Percentiles rank a stretch among this genome's conserved stretches.
Conservation (phyloP, 2,329 filamentous ascomycete genomes). For the Neofusicoccum sp. region DNA sequence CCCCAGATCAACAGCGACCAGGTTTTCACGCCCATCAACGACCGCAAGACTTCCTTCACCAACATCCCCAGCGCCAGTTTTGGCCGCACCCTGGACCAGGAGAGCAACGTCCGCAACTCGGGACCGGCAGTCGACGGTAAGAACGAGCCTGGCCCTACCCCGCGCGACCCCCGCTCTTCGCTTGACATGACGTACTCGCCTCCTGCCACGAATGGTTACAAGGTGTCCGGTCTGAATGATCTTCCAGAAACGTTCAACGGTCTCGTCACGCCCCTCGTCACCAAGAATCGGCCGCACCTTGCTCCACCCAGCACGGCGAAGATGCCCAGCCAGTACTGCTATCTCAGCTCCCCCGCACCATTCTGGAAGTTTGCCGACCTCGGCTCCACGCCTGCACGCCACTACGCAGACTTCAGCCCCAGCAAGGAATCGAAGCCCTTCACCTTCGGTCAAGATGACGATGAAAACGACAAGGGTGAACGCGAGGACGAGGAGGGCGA, state of each 20-base stretch:
- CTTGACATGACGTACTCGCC: slow-evolving; percentile 19
- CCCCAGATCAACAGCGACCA: slow-evolving; percentile 23
- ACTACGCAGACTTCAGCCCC: slow-evolving; percentile 36
- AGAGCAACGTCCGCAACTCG: slow-evolving; percentile 3
- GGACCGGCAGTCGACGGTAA: slow-evolving; percentile 6
- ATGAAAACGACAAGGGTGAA: slow-evolving; percentile 30
- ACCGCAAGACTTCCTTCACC: slow-evolving; percentile 33
- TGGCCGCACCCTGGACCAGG: slow-evolving; percentile 10
- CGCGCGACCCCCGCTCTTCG: not conserved
- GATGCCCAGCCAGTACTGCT: slow-evolving; percentile 81
- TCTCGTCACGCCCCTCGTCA: slow-evolving; percentile 69
- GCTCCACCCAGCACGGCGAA: slow-evolving; percentile 81
- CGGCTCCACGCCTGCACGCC: slow-evolving; percentile 67
- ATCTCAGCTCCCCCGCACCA: slow-evolving; percentile 80
- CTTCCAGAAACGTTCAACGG: slow-evolving; percentile 29
- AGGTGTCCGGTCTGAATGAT: slow-evolving; percentile 8
- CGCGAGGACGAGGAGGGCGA: slow-evolving; percentile 30
- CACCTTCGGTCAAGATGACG: slow-evolving; percentile 29
- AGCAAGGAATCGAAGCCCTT: slow-evolving; percentile 39
- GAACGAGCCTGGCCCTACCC: slow-evolving; percentile 15
- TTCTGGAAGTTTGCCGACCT: slow-evolving; percentile 88
- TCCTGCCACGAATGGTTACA: slow-evolving; percentile 17
- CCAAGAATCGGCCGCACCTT: slow-evolving; percentile 71
- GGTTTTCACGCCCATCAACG: slow-evolving; percentile 25
- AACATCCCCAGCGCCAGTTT: slow-evolving; percentile 14